Conservation (phyloP, 2,329 filamentous ascomycete genomes). For the Metarhizium anisopliae region DNA sequence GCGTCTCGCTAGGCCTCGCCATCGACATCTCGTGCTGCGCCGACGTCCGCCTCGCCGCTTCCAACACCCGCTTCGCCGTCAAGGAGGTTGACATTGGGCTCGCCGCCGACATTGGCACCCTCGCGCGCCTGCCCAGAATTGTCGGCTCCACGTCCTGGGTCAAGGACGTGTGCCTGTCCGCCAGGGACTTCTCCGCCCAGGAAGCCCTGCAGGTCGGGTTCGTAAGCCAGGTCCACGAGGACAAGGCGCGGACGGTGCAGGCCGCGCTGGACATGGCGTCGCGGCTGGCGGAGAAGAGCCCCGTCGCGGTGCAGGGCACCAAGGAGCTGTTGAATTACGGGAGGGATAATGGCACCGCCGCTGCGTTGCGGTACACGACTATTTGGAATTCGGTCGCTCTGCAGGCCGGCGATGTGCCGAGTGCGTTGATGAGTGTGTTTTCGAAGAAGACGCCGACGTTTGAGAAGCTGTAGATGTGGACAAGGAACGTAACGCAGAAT, state of each 20-base stretch:
- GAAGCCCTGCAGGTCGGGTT: conserved; percentile 65
- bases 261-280: conserved; percentile 55
- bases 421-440: conserved; percentile 66
- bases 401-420: conserved; percentile 69
- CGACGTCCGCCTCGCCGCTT: conserved; percentile 59
- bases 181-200: conserved; percentile 57
- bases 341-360: conserved; percentile 66
- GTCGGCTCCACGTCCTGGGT: conserved; percentile 67
- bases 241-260: conserved; percentile 53
- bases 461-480: conserved; percentile 60
- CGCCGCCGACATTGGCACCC: conserved; percentile 70
- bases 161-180: conserved; percentile 68
- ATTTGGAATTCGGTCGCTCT: conserved; percentile 82
- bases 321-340: conserved; percentile 81
- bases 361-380: conserved; percentile 74
- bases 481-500: no score
- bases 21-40: conserved; percentile 64
- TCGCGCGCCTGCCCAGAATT: conserved; percentile 63
- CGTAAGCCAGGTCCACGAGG: conserved; percentile 54
- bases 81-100: conserved; percentile 80
- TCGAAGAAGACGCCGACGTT: conserved; percentile 74
- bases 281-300: conserved; percentile 70
- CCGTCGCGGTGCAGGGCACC: conserved; percentile 77
- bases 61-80: conserved; percentile 55
- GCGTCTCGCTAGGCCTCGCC: conserved; percentile 66